Percentiles rank a stretch among this genome's conserved stretches.
Conservation (phyloP, 495 filamentous ascomycete species). For the Podospora comata region DNA sequence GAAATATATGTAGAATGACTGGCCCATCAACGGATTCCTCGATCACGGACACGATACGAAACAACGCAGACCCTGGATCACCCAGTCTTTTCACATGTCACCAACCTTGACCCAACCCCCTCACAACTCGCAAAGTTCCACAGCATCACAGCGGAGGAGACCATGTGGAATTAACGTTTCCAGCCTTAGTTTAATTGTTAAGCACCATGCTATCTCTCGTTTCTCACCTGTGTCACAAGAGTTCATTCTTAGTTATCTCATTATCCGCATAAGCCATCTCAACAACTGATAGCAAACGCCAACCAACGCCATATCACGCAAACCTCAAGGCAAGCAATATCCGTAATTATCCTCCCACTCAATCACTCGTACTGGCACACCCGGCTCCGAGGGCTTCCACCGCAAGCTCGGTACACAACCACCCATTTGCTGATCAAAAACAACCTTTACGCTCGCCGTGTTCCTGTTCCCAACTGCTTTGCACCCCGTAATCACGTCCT, state of each 20-base stretch:
- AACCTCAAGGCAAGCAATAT: constrained; percentile 74
- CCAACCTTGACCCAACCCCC: not conserved
- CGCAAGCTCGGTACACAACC: constrained; percentile 46
- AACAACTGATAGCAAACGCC: not conserved
- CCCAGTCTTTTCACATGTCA: not conserved
- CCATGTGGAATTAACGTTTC: not conserved
- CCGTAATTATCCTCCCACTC: constrained; percentile 86
- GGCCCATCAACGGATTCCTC: not conserved
- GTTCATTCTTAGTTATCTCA: not conserved
- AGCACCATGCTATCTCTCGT: not conserved
- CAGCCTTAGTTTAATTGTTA: not conserved
- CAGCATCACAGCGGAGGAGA: not conserved
- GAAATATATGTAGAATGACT: not conserved
- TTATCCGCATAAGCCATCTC: not conserved
- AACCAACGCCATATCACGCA: not conserved
- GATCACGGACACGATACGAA: not conserved
- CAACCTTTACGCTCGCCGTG: constrained; percentile 30
- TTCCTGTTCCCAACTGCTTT: constrained; percentile 43
- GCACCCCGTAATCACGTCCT: constrained; percentile 22
- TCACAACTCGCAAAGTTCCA: not conserved
- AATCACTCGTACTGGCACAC: constrained; percentile 43
- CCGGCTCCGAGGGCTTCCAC: constrained; percentile 41
- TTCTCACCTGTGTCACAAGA: not conserved
- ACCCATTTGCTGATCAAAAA: constrained; percentile 43
- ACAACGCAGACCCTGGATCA: not conserved